Evolutionary conservation across 192 early-diverging fungal genomes (phyloP).

Genomic region (Hyaloraphidium curvatum): DNA sequence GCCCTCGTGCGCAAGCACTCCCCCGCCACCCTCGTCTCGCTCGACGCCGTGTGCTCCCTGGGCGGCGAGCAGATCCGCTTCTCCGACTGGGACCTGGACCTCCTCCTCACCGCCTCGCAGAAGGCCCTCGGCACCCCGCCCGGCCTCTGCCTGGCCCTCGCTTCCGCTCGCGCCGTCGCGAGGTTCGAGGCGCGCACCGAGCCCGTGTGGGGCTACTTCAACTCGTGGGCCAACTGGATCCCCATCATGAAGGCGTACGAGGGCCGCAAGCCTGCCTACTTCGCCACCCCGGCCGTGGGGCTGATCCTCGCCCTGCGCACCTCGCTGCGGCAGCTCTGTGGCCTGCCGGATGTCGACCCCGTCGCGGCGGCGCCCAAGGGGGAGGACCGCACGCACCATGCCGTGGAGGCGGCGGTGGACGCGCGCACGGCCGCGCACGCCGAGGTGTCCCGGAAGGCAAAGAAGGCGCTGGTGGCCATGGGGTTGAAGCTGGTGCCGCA

Average conservation of each 20-base stretch:
- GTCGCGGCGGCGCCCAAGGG: too few relatives aligned
- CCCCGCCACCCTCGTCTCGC: constrained; percentile 69
- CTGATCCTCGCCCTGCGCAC: constrained; percentile 71
- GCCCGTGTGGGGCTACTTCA: constrained; percentile 42
- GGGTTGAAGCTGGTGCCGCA: constrained; percentile 61
- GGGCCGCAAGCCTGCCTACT: constrained; percentile 75
- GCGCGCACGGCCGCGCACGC: constrained; percentile 57
- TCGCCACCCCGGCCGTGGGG: constrained; percentile 93
- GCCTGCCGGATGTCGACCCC: too few relatives aligned
- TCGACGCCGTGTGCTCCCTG: constrained; percentile 92
- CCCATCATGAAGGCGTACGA: constrained; percentile 96
- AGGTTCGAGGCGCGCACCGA: constrained; percentile 30
- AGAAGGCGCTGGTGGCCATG: constrained; percentile 39
- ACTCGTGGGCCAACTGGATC: constrained; percentile 83
- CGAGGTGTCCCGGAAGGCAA: constrained; percentile 47
- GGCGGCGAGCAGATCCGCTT: constrained; percentile 81
- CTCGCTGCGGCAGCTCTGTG: constrained; percentile 58
- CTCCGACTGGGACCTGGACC: constrained; percentile 81
- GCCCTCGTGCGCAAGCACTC: constrained; percentile 50
- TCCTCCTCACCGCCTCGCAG: constrained; percentile 81
- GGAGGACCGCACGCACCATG: too few relatives aligned
- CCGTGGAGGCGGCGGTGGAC: constrained; percentile 41
- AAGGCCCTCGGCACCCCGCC: constrained; percentile 91
- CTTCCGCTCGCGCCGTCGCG: constrained; percentile 46
- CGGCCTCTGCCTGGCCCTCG: constrained; percentile 76